Percentiles rank a stretch among this genome's conserved stretches.
phyloP scores from a whole-genome alignment of 139 green algal genomes.

The Deuterostichococcus epilithicus region DNA sequence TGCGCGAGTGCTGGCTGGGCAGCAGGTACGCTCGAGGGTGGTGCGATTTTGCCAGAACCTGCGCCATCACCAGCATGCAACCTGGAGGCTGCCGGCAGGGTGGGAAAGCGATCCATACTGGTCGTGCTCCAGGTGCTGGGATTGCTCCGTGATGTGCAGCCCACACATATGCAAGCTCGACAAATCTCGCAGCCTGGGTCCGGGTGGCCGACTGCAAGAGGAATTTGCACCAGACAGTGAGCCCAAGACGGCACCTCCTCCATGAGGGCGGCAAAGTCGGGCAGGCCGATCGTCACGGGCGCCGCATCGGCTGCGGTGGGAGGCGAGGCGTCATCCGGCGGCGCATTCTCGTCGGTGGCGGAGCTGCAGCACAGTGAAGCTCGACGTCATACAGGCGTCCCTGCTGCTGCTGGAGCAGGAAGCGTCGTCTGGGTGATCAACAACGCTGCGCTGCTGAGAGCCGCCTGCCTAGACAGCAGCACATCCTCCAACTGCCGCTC shows the following conservation, averaged over 20 bases:
- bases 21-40: slow-evolving; percentile 61
- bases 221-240: not conserved
- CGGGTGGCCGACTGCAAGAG: not conserved
- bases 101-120: not conserved
- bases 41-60: slow-evolving; percentile 5
- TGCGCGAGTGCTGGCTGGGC: slow-evolving; percentile 35
- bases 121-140: no score
- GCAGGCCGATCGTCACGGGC: not conserved
- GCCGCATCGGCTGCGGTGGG: no score
- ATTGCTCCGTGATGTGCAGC: no score
- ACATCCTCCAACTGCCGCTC: slow-evolving; percentile 1
- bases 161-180: not conserved
- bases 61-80: not conserved
- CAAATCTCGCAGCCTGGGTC: not conserved
- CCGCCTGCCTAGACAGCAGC: no score
- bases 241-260: slow-evolving; percentile 46
- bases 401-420: no score
- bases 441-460: no score
- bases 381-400: no score
- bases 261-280: slow-evolving; percentile 54
- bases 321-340: no score
- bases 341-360: not conserved
- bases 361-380: no score
- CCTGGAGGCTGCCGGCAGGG: not conserved
- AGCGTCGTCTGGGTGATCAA: no score